Percentiles rank a stretch among this genome's conserved stretches.
These are phyloP conservation scores for Cladosporium sp. DNA, from an alignment of 2,329 filamentous ascomycete species.

Conservation along the genomic window DNA sequence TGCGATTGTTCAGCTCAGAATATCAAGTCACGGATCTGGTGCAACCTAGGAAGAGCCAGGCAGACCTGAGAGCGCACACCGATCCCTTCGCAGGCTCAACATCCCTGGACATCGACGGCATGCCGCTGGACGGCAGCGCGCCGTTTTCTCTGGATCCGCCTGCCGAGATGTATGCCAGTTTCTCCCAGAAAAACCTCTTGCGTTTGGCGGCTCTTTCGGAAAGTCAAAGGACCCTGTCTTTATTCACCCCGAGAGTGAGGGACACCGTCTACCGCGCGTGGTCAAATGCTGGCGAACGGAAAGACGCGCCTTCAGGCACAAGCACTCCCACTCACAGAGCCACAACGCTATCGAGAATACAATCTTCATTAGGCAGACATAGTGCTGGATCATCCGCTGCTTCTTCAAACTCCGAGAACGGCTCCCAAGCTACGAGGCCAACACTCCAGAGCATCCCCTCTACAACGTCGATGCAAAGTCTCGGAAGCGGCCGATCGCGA, in stretches of 20 bases:
- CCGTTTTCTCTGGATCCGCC: constrained; percentile 74
- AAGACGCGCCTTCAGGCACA: constrained; percentile 49
- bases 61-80: constrained; percentile 21
- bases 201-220: constrained; percentile 78
- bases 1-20: constrained; percentile 86
- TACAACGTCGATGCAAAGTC: constrained; percentile 43
- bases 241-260: constrained; percentile 86
- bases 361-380: constrained; percentile 57
- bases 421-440: constrained; percentile 63
- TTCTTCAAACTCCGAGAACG: constrained; percentile 60
- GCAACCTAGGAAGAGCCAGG: constrained; percentile 46
- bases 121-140: constrained; percentile 63
- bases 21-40: constrained; percentile 43
- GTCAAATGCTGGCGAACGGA: constrained; percentile 72
- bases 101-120: constrained; percentile 73
- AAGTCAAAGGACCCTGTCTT: constrained; percentile 82
- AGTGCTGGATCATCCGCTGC: constrained; percentile 28
- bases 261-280: constrained; percentile 92
- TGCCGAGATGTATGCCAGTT: constrained; percentile 79
- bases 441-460: constrained; percentile 62
- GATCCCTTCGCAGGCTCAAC: constrained; percentile 40
- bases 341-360: constrained; percentile 43
- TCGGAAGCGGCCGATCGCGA: constrained; percentile 59
- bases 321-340: constrained; percentile 40
- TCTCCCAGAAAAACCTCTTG: constrained; percentile 91